These are phyloP conservation scores for Yamadazyma conglobata DNA, from an alignment of 1,139 yeast species.

Conservation along the genomic window DNA sequence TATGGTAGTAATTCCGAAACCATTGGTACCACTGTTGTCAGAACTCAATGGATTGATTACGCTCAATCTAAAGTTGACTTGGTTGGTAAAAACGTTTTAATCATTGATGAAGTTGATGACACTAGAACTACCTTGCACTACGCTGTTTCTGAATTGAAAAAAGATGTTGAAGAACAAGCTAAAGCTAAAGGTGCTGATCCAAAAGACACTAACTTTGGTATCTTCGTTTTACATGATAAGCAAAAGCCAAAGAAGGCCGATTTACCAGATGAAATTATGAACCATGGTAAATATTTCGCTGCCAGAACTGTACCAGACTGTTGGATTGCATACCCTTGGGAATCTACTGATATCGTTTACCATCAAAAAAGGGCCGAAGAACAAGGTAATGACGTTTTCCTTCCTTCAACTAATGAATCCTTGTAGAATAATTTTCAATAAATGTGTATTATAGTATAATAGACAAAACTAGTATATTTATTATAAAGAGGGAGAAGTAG, in stretches of 20 bases:
- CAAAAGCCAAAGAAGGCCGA: conserved; percentile 82
- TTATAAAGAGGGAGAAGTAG: too few relatives aligned
- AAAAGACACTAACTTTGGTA: conserved; percentile 70
- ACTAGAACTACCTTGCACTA: conserved; percentile 93
- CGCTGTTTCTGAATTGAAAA: conserved; percentile 81
- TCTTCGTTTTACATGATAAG: conserved; percentile 93
- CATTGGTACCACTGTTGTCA: conserved; percentile 80
- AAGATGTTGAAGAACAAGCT: conserved; percentile 67
- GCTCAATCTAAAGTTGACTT: conserved; percentile 59
- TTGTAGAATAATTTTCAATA: conserved; percentile 1
- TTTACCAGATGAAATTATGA: conserved; percentile 62
- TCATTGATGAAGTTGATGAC: conserved; percentile 94
- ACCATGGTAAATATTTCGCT: conserved; percentile 74
- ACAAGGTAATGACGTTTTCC: conserved; percentile 59
- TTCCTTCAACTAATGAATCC: conserved; percentile 32
- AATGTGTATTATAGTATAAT: background rate
- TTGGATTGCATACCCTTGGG: conserved; percentile 99
- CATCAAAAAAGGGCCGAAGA: conserved; percentile 78
- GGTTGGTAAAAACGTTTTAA: conserved; percentile 76
- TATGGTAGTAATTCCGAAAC: conserved; percentile 57
- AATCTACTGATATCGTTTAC: conserved; percentile 80
- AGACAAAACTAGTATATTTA: background rate
- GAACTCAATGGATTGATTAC: conserved; percentile 96
- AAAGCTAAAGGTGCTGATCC: conserved; percentile 46
- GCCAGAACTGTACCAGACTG: conserved; percentile 88